Base-by-base conservation (phyloP, 441 rosid species). In the Francoa sonchifolia region DNA sequence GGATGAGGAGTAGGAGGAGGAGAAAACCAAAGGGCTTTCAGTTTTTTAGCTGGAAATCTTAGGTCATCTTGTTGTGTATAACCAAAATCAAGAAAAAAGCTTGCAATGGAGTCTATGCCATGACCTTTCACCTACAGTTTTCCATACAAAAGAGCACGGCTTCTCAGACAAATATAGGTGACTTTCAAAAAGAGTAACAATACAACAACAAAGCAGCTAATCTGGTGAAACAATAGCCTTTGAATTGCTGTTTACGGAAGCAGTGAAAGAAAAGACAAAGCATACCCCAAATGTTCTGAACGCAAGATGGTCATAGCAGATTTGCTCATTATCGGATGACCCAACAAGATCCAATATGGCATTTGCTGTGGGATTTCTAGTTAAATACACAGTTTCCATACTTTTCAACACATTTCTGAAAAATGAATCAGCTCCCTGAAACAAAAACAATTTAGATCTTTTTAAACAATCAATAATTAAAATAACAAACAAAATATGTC, bases 11-110 rank as follows among this genome's bases (percentile, higher is more conserved):
- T 42, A 51, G 40, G 19, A 27, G 95, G 97, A 51, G 95, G 97
- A 8, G 97, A 69, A 72, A 84, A 82, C 97, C 97, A 89, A 35
- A 89, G 49, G 8, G 97, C 97, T 62, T 73, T 77, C 46, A 89
- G 62, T 52, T 89, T 84, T 60, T 89, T 89, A 0, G 85, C 97
- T 0, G 88, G 95, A 65, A 89, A 89, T 17, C 67, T 73, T n/a
- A 88, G 58, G 71, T 83, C 90, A 46, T 81, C 95, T 59, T 43
- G 60, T 18, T 45, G 81, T 5, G 74, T 74, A 52, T 80, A 89
- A 5, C 97, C 97, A 47, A 71, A 72, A 48, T 84, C 97, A 62
- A 79, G 47, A 71, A 88, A 88, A 44, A 88, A 59, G 5, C 66
- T 72, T 5, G 86, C 92, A 61, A 89, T 61, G 27, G 95, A 81